phyloP scores from a whole-genome alignment of 805 yeast genomes.

The Ogataea neopini region DNA sequence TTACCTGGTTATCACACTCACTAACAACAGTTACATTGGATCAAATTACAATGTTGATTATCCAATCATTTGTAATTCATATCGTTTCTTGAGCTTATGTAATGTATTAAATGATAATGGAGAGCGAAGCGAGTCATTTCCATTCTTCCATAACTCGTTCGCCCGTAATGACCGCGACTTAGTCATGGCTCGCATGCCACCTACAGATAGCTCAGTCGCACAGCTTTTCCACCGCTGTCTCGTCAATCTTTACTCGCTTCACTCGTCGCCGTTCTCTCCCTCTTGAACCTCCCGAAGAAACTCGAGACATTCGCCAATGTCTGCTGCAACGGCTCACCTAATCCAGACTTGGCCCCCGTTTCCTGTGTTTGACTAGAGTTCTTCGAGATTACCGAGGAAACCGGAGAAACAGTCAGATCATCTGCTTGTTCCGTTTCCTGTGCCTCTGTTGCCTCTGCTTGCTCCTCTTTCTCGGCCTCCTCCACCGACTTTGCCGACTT shows the following conservation, averaged over 20 bases:
- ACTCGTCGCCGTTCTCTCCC: not conserved
- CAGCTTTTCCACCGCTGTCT: no score
- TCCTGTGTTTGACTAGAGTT: not conserved
- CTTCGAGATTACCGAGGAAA: not conserved
- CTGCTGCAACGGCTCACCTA: slow-evolving; percentile 1
- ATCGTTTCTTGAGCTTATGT: no score
- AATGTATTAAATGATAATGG: no score
- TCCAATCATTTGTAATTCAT: no score
- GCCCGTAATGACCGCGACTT: not conserved
- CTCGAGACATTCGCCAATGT: not conserved
- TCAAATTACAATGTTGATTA: no score
- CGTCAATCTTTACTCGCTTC: not conserved
- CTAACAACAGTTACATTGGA: no score
- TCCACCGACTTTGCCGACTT: not conserved
- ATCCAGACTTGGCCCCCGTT: not conserved
- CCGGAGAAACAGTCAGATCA: not conserved
- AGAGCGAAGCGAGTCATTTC: not conserved
- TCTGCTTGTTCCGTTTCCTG: no score
- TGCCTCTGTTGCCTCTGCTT: not conserved
- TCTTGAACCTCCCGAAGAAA: not conserved
- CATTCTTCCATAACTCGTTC: not conserved
- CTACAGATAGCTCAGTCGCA: no score
- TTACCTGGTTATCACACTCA: no score
- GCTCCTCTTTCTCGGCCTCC: slow-evolving; percentile 1
- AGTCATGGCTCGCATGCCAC: not conserved